Conservation (phyloP, 257 asterid genomes). For the Solanum chmielewskii region DNA sequence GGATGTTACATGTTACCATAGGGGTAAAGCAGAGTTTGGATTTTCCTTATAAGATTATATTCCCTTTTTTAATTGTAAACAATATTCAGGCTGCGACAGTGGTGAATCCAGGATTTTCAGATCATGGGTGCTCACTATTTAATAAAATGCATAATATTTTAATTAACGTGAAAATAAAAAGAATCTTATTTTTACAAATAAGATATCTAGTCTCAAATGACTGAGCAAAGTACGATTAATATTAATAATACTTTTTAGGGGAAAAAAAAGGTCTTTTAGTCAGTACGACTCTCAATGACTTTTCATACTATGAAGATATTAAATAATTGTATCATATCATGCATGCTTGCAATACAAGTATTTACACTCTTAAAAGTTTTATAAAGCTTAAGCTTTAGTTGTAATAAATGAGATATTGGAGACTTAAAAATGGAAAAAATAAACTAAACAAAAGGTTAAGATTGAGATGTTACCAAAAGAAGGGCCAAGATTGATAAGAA, state of each 20-base stretch:
- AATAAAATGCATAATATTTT: not conserved
- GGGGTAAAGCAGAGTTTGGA: not conserved
- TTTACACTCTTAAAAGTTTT: too few species aligned
- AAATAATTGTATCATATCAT: too few species aligned
- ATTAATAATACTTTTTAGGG: too few species aligned
- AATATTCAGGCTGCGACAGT: not conserved
- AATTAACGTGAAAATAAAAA: too few species aligned
- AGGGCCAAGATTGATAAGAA: not conserved
- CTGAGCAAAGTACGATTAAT: too few species aligned
- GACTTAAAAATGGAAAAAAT: not conserved
- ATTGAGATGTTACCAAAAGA: not conserved
- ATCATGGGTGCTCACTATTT: not conserved
- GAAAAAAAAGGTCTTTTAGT: too few species aligned
- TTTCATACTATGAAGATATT: too few species aligned
- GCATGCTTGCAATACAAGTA: too few species aligned
- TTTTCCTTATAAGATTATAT: not conserved
- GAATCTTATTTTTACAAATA: too few species aligned
- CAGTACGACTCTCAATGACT: too few species aligned
- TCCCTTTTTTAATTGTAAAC: not conserved
- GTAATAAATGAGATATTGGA: not conserved
- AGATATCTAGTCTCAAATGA: too few species aligned
- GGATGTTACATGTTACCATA: not conserved
- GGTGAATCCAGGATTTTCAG: not conserved
- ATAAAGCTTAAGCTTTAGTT: too few species aligned
- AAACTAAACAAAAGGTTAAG: not conserved